Base-by-base conservation (phyloP, 2,329 filamentous ascomycete genomes). In the Aspergillus sp. region DNA sequence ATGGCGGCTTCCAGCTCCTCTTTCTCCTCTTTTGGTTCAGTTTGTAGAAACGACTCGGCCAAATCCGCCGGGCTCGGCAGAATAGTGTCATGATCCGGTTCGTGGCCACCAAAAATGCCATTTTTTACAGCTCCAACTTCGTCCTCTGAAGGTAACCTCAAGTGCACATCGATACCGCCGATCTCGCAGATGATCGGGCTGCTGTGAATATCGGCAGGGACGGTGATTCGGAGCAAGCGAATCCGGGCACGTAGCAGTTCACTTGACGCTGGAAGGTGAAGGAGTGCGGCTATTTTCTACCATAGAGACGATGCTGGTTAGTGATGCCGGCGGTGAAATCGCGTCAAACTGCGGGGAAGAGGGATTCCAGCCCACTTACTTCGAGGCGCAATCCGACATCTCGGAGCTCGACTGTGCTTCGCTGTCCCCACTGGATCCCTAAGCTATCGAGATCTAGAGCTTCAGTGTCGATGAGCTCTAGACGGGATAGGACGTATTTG, bases 381-480 rank as follows among this genome's bases (percentile, higher is more conserved):
- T 92, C 86, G 62, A 93, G 80, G 74, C 89, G 90, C 66, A 97
- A 81, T 2, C 90, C 92, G 61, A 97, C 90, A 83, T 98, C 90
- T 69, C 89, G 88, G 69, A 97, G 89, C 76, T 97, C 93, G 49
- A 97, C 85, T 0, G 91, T 89, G 46, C 90, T 95, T 67, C 89
- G 89, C 76, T 89, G 89, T 38, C 95, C 95, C 78, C 92, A 86
- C 50, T 88, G 89, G 68, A 97, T 87, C 69, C 96, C 92, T 65
- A 98, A 80, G 68, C 92, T 92, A 66, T 95, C 92, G 64, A 95
- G 84, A 72, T 97, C 91, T 68, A 97, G 82, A 13, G 91, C 89
- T 73, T 96, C 90, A 60, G 92, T 91, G 72, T 98, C 95, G 62
- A 99, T 86, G 59, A 97, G 84, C 69, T 96, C 93, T 62, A 97